Base-by-base conservation (phyloP, 2,329 filamentous ascomycete species). In the Trichoderma gracile region DNA sequence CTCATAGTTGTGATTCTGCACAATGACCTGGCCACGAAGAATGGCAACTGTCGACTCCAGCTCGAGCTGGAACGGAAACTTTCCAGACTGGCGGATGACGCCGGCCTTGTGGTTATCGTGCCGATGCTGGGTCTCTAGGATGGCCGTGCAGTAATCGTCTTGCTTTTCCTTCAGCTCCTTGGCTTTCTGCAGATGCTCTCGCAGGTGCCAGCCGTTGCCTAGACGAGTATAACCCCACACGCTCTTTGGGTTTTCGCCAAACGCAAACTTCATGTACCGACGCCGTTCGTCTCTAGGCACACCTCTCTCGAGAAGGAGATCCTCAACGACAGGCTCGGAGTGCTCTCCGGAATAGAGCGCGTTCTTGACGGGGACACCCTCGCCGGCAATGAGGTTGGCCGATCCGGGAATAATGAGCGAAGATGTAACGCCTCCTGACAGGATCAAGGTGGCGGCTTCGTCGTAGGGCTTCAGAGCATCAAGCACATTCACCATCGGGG, bases 1-100 rank as follows among this genome's bases (percentile, higher is more conserved):
- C 60, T 79, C 74, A 62, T 81, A 81, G 69, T 79, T 80, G 70
- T 81, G 79, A 49, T 79, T 74, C 61, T 81, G 78, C 64, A 81
- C 71, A 17, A 74, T 74, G 17, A 80, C 73, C 47, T 75, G 73
- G 5, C 78, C 78, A 19, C 79, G 72, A 30, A 81, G 69, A 65
- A 80, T 73, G 5, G 72, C 77, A 25, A 77, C 73, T 1, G 75
- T 76, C 15, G 77, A 76, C 33, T 81, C 78, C 17, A 78, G 72
- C 65, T 79, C 75, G 15, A 80, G 60, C 23, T 76, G 72, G 49
- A 75, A 72, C 0, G 76, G 75, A 21, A 72, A 73, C 8, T 63
- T 65, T 5, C 56, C 63, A 38, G 27, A 33, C 3, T 50, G 63
- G 14, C 50, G 63, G 23, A 55, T 33, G 27, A 65, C 54, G 42